phyloP scores from a whole-genome alignment of 1,284 basidiomycete species.

The Fomitopsis pinicola region DNA sequence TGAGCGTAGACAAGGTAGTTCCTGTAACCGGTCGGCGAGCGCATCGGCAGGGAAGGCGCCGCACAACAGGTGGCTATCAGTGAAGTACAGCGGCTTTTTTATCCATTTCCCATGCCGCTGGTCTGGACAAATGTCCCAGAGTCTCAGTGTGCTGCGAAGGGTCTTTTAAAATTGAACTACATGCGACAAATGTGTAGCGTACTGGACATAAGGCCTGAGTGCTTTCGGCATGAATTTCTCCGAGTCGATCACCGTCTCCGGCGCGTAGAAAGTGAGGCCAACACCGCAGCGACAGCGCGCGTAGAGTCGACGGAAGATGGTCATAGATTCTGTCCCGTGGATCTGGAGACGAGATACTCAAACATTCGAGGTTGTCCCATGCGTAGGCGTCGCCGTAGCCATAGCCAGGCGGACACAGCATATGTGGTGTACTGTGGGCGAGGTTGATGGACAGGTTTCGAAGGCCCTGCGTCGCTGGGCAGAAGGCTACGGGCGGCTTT shows the following conservation, averaged over 20 bases:
- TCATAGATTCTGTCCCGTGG: background rate
- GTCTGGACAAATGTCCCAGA: background rate
- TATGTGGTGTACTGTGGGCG: background rate
- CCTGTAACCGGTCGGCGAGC: background rate
- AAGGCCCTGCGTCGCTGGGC: background rate
- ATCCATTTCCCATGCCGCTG: background rate
- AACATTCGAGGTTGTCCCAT: background rate
- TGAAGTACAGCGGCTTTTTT: background rate
- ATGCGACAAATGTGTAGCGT: background rate
- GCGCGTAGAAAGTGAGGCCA: no score
- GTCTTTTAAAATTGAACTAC: background rate
- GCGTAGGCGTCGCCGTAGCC: background rate
- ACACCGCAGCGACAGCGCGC: background rate
- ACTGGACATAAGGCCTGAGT: background rate
- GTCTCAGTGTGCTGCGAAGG: background rate
- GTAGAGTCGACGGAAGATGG: background rate
- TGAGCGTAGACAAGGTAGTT: background rate
- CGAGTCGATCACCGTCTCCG: background rate
- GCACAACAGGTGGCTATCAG: background rate
- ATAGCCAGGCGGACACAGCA: background rate
- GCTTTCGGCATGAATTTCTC: no score
- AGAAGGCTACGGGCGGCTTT: background rate
- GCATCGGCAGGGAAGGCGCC: background rate
- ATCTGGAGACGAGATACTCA: background rate
- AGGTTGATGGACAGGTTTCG: background rate